phyloP scores from a whole-genome alignment of 768 basidiomycete species.

The Tylopilus subfusipes region DNA sequence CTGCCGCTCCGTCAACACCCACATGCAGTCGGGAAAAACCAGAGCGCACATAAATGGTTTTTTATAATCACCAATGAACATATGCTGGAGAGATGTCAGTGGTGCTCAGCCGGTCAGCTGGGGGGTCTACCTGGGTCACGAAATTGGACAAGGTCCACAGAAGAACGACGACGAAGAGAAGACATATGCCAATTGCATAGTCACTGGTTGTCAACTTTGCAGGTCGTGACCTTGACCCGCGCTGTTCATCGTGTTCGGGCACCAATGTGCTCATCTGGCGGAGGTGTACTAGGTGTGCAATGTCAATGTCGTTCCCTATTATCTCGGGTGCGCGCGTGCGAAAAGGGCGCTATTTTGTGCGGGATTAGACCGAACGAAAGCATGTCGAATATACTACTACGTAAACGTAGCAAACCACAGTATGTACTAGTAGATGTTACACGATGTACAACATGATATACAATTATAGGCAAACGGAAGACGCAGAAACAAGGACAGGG shows the following conservation, averaged over 20 bases:
- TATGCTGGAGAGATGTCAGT: conserved; percentile 33
- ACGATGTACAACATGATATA: background rate
- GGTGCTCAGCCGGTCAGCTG: background rate
- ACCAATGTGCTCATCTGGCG: conserved; percentile 16
- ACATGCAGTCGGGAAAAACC: background rate
- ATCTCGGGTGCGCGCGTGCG: conserved; percentile 8
- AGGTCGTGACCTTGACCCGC: conserved; percentile 7
- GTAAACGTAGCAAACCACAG: no score
- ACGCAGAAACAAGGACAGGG: background rate
- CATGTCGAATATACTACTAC: background rate
- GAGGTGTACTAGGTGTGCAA: background rate
- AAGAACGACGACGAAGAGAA: conserved; percentile 72
- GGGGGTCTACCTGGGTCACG: conserved; percentile 63
- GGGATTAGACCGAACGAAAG: background rate
- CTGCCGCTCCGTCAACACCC: conserved; percentile 34
- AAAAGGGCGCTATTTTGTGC: background rate
- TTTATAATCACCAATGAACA: conserved; percentile 67
- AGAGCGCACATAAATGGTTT: conserved; percentile 81
- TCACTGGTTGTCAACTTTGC: conserved; percentile 23
- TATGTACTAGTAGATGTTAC: background rate
- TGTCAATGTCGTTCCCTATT: background rate
- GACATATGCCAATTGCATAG: conserved; percentile 58
- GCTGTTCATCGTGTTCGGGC: conserved; percentile 13
- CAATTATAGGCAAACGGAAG: background rate
- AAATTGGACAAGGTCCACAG: conserved; percentile 91